Evolutionary conservation across 176 grass and related monocot species (phyloP).

Genomic region (Carex myosuroides): DNA sequence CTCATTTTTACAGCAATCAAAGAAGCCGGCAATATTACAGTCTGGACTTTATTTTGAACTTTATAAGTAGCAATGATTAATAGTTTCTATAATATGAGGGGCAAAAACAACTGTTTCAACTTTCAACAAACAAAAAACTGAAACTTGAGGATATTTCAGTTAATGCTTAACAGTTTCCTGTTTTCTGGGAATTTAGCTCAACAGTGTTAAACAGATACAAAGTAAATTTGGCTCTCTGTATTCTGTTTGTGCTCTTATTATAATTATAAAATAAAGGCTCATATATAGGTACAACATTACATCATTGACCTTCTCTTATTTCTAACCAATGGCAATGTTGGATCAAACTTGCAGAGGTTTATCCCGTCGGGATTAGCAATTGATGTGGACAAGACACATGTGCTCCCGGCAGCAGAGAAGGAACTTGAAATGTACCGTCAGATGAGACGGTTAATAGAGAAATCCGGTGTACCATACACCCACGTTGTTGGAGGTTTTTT

Average conservation of each 20-base stretch:
- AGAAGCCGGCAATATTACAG: slow-evolving; percentile 26
- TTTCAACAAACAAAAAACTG: too few relatives aligned
- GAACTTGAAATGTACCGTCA: neutral
- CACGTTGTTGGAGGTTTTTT: slow-evolving; percentile 16
- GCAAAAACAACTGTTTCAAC: neutral
- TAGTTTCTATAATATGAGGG: neutral
- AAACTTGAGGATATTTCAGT: neutral
- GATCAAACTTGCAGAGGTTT: slow-evolving; percentile 19
- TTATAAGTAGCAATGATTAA: neutral
- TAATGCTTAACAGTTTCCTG: neutral
- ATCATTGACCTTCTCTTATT: neutral
- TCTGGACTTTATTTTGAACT: neutral
- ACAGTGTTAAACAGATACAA: neutral
- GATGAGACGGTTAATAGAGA: slow-evolving; percentile 11
- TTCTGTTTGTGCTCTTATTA: neutral
- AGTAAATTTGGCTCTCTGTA: neutral
- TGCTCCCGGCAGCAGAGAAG: neutral
- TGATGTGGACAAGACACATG: neutral
- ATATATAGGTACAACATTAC: neutral
- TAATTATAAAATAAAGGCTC: neutral
- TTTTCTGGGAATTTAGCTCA: too few relatives aligned
- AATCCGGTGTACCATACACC: slow-evolving; percentile 19
- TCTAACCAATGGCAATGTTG: neutral
- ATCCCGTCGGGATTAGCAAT: slow-evolving; percentile 17
- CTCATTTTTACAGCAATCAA: slow-evolving; percentile 23